Evolutionary conservation across 2,329 filamentous ascomycete genomes (phyloP).

Genomic region (Sphaerulina vaccinii): DNA sequence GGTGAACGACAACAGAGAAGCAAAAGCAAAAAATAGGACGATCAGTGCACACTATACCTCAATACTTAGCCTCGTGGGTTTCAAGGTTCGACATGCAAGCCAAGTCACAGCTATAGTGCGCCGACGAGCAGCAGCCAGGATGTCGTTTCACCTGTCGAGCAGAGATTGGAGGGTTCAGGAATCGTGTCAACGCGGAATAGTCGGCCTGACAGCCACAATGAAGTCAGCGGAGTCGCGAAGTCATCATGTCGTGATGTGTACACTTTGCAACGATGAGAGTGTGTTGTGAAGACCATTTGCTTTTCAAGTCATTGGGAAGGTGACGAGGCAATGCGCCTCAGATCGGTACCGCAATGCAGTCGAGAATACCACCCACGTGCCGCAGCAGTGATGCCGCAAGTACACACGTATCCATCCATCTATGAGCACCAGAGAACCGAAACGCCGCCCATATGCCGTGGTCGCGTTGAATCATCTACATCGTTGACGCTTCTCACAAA

Average conservation of each 20-base stretch:
- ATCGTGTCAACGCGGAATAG: not conserved
- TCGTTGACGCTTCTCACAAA: conserved; percentile 1
- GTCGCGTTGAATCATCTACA: conserved; percentile 7
- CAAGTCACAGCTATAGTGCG: not conserved
- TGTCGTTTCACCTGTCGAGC: not conserved
- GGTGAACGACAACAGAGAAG: no score
- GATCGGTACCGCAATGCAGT: not conserved
- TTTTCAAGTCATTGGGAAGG: no score
- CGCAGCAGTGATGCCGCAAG: not conserved
- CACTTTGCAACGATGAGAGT: no score
- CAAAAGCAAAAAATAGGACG: no score
- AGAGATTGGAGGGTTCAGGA: not conserved
- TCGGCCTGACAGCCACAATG: no score
- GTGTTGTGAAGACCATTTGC: no score
- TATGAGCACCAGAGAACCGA: not conserved
- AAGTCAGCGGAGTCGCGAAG: no score
- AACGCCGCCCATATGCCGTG: conserved; percentile 1
- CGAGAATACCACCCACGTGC: not conserved
- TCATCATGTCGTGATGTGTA: no score
- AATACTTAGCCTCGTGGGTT: no score
- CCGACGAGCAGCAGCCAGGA: not conserved
- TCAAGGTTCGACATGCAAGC: no score
- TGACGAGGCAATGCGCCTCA: not conserved
- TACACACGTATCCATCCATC: not conserved
- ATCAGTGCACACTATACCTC: no score